These are phyloP conservation scores for Talaromyces marneffei DNA, from an alignment of 2,329 filamentous ascomycete species.

Conservation along the genomic window DNA sequence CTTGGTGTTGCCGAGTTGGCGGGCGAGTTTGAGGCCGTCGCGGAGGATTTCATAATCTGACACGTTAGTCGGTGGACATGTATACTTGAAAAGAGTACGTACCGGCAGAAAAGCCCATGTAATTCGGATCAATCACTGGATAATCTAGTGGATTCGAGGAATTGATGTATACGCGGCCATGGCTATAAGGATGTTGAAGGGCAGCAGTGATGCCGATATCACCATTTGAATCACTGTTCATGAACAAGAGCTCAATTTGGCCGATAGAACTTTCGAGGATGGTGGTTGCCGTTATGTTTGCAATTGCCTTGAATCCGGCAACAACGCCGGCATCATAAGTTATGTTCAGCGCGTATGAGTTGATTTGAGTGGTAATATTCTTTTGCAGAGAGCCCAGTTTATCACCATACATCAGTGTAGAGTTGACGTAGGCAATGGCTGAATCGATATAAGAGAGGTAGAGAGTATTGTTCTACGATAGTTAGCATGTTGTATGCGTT, in stretches of 20 bases:
- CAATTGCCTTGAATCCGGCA: constrained; percentile 25
- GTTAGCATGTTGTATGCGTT: constrained; percentile 8
- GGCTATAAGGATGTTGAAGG: constrained; percentile 27
- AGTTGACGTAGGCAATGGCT: constrained; percentile 25
- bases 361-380: constrained; percentile 17
- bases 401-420: constrained; percentile 20
- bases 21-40: constrained; percentile 24
- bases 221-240: constrained; percentile 26
- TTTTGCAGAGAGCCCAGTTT: constrained; percentile 14
- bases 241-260: constrained; percentile 25
- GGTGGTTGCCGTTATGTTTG: constrained; percentile 21
- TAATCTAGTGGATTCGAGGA: constrained; percentile 26
- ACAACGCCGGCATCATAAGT: constrained; percentile 23
- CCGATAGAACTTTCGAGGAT: constrained; percentile 23
- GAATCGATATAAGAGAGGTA: constrained; percentile 26
- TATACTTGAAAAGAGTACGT: constrained; percentile 1
- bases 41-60: constrained; percentile 23
- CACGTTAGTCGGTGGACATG: constrained; percentile 7
- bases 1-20: constrained; percentile 19
- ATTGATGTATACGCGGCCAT: constrained; percentile 27
- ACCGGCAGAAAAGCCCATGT: constrained; percentile 23
- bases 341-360: constrained; percentile 20
- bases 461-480: constrained; percentile 19
- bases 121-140: constrained; percentile 27
- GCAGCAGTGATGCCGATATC: constrained; percentile 25